Percentiles rank a stretch among this genome's conserved stretches.
These are phyloP conservation scores for Camelina sativa DNA, from an alignment of 345 rosid species.

Conservation along the genomic window DNA sequence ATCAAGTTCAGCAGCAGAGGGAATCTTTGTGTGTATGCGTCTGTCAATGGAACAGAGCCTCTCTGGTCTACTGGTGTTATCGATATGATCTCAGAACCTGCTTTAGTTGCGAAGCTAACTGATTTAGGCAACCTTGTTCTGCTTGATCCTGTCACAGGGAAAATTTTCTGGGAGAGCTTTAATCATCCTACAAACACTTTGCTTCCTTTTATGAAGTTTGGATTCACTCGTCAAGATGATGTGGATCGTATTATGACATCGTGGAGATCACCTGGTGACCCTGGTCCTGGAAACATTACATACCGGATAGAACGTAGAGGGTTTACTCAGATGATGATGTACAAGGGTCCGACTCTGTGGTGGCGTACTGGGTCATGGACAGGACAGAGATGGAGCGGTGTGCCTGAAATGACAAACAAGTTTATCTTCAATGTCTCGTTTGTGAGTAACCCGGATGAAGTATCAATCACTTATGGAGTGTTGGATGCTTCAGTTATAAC, in stretches of 20 bases:
- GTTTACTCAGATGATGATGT: slow-evolving; percentile 55
- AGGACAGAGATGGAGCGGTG: slow-evolving; percentile 68
- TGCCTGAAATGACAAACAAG: slow-evolving; percentile 57
- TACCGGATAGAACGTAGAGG: slow-evolving; percentile 50
- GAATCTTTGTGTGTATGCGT: slow-evolving; percentile 47
- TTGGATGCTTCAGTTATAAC: slow-evolving; percentile 46
- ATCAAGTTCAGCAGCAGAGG: slow-evolving; percentile 51
- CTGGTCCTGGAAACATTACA: slow-evolving; percentile 52
- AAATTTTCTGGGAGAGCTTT: slow-evolving; percentile 70
- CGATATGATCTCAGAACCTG: slow-evolving; percentile 20
- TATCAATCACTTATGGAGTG: slow-evolving; percentile 44
- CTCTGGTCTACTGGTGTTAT: slow-evolving; percentile 61
- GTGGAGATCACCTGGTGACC: slow-evolving; percentile 63
- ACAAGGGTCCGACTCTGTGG: slow-evolving; percentile 40
- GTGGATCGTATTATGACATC: slow-evolving; percentile 49
- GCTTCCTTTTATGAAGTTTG: slow-evolving; percentile 71
- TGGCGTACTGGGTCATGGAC: slow-evolving; percentile 75
- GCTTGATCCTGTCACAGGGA: slow-evolving; percentile 38
- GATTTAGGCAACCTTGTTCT: slow-evolving; percentile 73
- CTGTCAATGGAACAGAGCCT: slow-evolving; percentile 40
- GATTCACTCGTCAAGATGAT: slow-evolving; percentile 49
- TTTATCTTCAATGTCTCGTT: slow-evolving; percentile 45
- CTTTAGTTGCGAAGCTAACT: slow-evolving; percentile 52
- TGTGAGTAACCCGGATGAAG: slow-evolving; percentile 46
- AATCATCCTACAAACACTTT: slow-evolving; percentile 65